Evolutionary conservation across 176 grass and related monocot species (phyloP).

Genomic region (Cenchrus purpureus): DNA sequence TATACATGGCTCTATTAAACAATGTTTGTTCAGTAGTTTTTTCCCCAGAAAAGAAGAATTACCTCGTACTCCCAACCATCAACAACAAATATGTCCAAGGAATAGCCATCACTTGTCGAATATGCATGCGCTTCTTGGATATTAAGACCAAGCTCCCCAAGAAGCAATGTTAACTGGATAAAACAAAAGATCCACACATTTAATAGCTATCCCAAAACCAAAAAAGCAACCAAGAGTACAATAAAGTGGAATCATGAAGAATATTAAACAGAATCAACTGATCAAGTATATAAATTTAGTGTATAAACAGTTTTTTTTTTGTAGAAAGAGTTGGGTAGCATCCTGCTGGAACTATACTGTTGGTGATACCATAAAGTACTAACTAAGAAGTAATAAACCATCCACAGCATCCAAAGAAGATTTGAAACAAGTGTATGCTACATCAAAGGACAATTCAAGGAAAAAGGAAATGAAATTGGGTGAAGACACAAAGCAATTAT

Average conservation of each 20-base stretch:
- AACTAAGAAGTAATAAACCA: neutral
- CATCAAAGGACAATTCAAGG: neutral
- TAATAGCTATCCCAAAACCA: conserved; percentile 9
- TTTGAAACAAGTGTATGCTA: neutral
- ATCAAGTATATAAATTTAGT: conserved; percentile 14
- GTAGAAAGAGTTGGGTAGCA: neutral
- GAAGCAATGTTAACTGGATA: conserved; percentile 62
- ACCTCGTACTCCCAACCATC: conserved; percentile 71
- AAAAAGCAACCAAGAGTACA: conserved; percentile 7
- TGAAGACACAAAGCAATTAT: neutral
- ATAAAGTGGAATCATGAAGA: neutral
- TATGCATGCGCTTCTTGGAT: conserved; percentile 85
- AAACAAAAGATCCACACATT: conserved; percentile 16
- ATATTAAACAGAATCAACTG: neutral
- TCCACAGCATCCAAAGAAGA: neutral
- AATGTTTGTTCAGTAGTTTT: neutral
- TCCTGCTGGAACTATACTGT: neutral
- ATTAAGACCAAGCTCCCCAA: conserved; percentile 75
- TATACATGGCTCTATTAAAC: neutral
- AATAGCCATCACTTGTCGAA: conserved; percentile 73
- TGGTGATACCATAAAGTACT: neutral
- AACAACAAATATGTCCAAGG: conserved; percentile 82
- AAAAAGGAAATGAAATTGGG: neutral
- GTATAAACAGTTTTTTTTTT: conserved; percentile 1
- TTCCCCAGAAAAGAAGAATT: conserved; percentile 13